Evolutionary conservation across 257 asterid genomes (phyloP), one percentile per base, ranked within the genome.

Genomic region (Dorcoceras hygrometricum): DNA sequence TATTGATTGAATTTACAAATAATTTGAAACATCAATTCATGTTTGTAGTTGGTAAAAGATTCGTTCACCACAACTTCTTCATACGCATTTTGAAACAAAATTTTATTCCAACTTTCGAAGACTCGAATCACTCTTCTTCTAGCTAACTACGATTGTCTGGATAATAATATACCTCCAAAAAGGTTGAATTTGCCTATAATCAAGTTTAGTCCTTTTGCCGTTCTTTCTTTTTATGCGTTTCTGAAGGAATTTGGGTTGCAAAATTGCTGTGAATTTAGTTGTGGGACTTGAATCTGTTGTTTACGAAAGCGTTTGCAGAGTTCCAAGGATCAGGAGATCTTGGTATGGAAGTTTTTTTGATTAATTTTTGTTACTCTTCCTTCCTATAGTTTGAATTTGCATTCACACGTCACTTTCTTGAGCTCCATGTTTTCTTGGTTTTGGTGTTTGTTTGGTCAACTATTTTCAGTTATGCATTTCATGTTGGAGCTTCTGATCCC

Each of bases 271-370:
- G 51, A 39, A 39, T 39, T 39, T 6, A 39, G 51, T 12, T 39
- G 51, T 14, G 51, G 12, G 4, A 0, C 19, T 39, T 2, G 51
- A 39, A 39, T 39, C 51, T 39, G 51, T 12, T 12, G 51, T 39
- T 12, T 14, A n/a, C 14, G 19, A 14, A 39, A 39, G 51, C 20
- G 6, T 39, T 22, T 73, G n/a, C 67, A 60, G 28, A 23, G 77
- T 67, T 73, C 58, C 73, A 74, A 59, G 66, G 78, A 75, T 69
- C 70, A 59, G 65, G 20, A 75, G 84, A 82, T 82, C 87, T 79
- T 79, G 82, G 84, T 79, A 71, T 61, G 75, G n/a, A 67, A 63
- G 70, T 61, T 46, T 50, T 22, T 25, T 28, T 46, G 2, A n/a
- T n/a, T n/a, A n/a, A n/a, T 43, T 57, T 32, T 22, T 60, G 16